Evolutionary conservation across 257 asterid species (phyloP).

Genomic region (Solanum chilense): DNA sequence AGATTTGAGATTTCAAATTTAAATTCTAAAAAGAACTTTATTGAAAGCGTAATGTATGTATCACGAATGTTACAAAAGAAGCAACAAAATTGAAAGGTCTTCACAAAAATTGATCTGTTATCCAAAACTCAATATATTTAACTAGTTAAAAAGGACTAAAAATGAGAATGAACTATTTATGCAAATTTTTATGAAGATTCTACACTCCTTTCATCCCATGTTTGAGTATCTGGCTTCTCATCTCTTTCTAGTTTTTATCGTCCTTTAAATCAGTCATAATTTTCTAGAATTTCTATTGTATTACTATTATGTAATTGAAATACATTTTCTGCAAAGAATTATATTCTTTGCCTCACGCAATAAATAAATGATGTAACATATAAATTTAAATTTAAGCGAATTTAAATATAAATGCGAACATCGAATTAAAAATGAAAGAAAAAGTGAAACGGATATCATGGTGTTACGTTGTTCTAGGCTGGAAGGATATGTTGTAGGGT

Average conservation of each 20-base stretch:
- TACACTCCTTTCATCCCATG: background rate
- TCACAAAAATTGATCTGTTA: accelerated
- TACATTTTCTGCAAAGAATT: too few relatives aligned
- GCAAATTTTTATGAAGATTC: background rate
- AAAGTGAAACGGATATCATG: background rate
- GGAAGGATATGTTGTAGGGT: background rate
- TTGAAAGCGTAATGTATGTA: too few relatives aligned
- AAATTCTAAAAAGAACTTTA: too few relatives aligned
- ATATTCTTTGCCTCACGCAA: background rate
- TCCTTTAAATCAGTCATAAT: background rate
- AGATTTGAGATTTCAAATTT: too few relatives aligned
- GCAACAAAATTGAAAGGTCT: background rate
- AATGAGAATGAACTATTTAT: too few relatives aligned
- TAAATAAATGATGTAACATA: background rate
- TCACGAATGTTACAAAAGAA: too few relatives aligned
- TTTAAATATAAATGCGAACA: background rate
- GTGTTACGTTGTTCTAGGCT: background rate
- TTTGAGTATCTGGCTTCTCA: background rate
- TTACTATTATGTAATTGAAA: background rate
- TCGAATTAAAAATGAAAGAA: background rate
- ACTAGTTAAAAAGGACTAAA: background rate
- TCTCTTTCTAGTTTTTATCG: background rate
- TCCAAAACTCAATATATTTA: too few relatives aligned
- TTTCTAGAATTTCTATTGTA: too few relatives aligned
- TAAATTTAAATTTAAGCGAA: background rate